Percentiles rank a stretch among this genome's conserved stretches.
These are phyloP conservation scores for Apiotrichum domesticum DNA, from an alignment of 1,284 basidiomycete species.

Conservation along the genomic window DNA sequence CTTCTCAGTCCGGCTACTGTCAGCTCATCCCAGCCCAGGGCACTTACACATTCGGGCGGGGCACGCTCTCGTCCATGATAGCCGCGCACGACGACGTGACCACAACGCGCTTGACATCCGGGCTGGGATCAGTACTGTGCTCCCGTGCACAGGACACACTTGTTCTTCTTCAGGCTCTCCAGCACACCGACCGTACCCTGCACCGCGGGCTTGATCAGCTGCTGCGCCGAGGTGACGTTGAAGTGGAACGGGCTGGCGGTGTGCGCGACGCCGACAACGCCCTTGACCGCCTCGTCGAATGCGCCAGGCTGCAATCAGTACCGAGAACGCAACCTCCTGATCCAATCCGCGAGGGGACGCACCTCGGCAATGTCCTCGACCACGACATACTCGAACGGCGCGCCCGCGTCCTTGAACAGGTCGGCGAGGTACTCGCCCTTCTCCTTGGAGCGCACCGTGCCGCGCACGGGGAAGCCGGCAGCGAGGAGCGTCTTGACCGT, in stretches of 20 bases:
- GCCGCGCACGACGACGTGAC: slow-evolving; percentile 57
- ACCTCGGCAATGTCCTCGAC: slow-evolving; percentile 57
- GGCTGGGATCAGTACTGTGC: slow-evolving; percentile 20
- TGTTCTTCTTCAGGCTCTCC: slow-evolving; percentile 53
- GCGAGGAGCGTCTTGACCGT: slow-evolving; percentile 28
- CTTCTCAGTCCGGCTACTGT: slow-evolving; percentile 18
- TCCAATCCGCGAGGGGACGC: background rate
- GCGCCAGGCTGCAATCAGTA: slow-evolving; percentile 52
- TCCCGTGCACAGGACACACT: slow-evolving; percentile 36
- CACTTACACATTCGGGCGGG: slow-evolving; percentile 8
- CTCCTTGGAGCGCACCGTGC: slow-evolving; percentile 53
- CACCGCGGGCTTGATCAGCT: slow-evolving; percentile 59
- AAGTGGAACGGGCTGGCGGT: slow-evolving; percentile 32
- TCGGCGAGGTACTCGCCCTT: slow-evolving; percentile 54
- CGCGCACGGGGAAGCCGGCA: slow-evolving; percentile 50
- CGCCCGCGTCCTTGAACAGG: slow-evolving; percentile 49
- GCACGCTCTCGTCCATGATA: slow-evolving; percentile 44
- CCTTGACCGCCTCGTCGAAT: slow-evolving; percentile 65
- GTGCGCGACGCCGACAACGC: slow-evolving; percentile 55
- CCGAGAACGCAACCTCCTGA: background rate
- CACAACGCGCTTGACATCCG: slow-evolving; percentile 59
- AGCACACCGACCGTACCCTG: slow-evolving; percentile 59
- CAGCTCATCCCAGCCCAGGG: background rate
- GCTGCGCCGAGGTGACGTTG: slow-evolving; percentile 42
- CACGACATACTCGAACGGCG: slow-evolving; percentile 51